These are phyloP conservation scores for Heliosperma pusillum DNA, from an alignment of 148 eudicot genomes.

Conservation along the genomic window DNA sequence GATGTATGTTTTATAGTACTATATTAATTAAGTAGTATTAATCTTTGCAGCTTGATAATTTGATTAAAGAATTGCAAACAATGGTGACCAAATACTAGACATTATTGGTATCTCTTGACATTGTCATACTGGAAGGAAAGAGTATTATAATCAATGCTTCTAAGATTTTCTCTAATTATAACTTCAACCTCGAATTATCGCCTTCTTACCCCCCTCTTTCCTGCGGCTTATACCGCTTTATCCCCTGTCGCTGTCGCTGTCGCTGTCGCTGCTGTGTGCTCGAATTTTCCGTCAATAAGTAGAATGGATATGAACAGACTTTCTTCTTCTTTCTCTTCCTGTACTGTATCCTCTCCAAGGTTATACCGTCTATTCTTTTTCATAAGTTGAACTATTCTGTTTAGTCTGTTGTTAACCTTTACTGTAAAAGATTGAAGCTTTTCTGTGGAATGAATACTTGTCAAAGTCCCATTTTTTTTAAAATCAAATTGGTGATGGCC, in stretches of 20 bases:
- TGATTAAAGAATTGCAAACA: not conserved
- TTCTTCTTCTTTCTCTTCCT: constrained; percentile 29
- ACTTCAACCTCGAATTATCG: not conserved
- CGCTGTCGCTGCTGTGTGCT: not conserved
- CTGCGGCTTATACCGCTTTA: not conserved
- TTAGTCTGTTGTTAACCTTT: not conserved
- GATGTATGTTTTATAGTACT: too few relatives aligned
- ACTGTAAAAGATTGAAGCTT: too few relatives aligned
- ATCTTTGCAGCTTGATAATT: not conserved
- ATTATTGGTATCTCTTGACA: not conserved
- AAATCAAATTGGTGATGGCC: not conserved
- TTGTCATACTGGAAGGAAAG: not conserved
- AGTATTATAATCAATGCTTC: not conserved
- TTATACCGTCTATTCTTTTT: constrained; percentile 12
- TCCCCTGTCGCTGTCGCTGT: not conserved
- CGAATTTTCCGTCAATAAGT: not conserved
- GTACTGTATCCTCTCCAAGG: constrained; percentile 31
- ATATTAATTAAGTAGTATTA: not conserved
- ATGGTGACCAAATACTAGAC: not conserved
- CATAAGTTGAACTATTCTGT: not conserved
- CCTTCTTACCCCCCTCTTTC: not conserved
- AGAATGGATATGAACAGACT: not conserved
- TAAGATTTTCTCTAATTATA: not conserved
- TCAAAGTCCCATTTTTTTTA: not conserved
- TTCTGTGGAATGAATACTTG: not conserved